Conservation (phyloP, 441 rosid species). For the Manihot esculenta region DNA sequence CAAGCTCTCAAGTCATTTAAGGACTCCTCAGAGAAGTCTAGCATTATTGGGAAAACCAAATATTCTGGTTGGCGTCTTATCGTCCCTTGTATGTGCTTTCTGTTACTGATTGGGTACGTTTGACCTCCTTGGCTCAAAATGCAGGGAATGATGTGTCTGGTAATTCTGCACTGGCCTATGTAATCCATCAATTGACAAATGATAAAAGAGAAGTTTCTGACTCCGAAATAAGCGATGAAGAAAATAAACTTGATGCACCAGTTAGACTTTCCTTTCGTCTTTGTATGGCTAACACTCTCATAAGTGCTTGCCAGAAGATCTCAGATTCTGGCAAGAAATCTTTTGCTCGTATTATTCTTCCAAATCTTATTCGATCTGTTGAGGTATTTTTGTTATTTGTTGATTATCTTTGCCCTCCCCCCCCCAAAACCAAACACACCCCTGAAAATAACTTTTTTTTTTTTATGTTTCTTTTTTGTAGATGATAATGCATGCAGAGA, state of each 20-base stretch:
- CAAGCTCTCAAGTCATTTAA: conserved; percentile 47
- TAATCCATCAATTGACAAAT: conserved; percentile 46
- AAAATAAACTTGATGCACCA: conserved; percentile 29
- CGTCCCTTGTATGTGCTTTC: too few species aligned
- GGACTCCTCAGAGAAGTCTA: conserved; percentile 31
- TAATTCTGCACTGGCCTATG: conserved; percentile 46
- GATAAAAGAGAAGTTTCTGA: conserved; percentile 35
- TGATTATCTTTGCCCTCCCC: not conserved
- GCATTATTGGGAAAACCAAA: conserved; percentile 29
- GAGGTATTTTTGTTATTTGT: conserved; percentile 49
- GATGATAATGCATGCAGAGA: conserved; percentile 49
- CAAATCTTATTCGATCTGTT: conserved; percentile 48
- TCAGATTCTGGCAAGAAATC: conserved; percentile 52
- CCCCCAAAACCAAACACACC: not conserved
- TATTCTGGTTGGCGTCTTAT: conserved; percentile 35
- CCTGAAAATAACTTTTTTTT: not conserved
- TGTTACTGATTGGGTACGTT: conserved; percentile 14
- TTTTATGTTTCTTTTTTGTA: conserved; percentile 27
- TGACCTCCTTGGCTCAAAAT: conserved; percentile 27
- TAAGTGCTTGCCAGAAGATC: conserved; percentile 83
- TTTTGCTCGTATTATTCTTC: conserved; percentile 58
- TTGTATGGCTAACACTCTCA: conserved; percentile 93
- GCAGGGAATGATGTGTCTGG: conserved; percentile 42
- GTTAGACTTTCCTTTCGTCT: conserved; percentile 51
- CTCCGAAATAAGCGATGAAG: conserved; percentile 30